A percentile compares a stretch with the other conserved stretches of the same genome.
Evolutionary conservation across 2,329 filamentous ascomycete species (phyloP).

Genomic region (Dothideomycetes sp.): DNA sequence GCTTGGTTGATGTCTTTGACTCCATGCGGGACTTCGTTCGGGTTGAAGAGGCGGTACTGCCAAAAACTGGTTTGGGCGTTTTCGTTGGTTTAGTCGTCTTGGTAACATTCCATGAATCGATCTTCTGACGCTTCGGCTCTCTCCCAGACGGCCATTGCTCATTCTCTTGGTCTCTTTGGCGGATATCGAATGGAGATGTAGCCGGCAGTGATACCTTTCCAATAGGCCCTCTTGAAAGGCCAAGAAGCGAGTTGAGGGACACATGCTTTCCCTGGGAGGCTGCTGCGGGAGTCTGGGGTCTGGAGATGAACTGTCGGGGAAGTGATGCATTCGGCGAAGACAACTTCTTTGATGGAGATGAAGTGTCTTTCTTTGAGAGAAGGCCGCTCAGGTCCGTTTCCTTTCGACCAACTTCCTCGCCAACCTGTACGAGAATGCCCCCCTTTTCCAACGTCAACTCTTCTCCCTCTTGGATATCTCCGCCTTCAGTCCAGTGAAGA

Average conservation of each 20-base stretch:
- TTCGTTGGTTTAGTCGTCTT: slow-evolving; percentile 9
- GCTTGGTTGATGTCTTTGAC: not conserved
- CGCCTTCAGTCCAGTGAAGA: slow-evolving; percentile 63
- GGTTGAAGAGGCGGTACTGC: not conserved
- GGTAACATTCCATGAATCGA: slow-evolving; percentile 14
- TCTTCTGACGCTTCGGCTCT: slow-evolving; percentile 28
- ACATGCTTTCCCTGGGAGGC: slow-evolving; percentile 40
- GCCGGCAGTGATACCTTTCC: slow-evolving; percentile 47
- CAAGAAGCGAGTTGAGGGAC: slow-evolving; percentile 53
- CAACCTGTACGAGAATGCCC: slow-evolving; percentile 67
- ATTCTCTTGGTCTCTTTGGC: slow-evolving; percentile 24
- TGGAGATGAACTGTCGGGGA: slow-evolving; percentile 26
- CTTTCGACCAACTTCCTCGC: slow-evolving; percentile 58
- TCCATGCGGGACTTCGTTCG: not conserved
- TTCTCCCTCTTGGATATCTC: slow-evolving; percentile 66
- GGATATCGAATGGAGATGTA: slow-evolving; percentile 56
- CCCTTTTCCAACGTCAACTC: slow-evolving; percentile 70
- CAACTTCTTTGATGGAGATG: slow-evolving; percentile 8
- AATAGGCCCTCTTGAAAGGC: slow-evolving; percentile 51
- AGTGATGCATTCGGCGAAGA: slow-evolving; percentile 13
- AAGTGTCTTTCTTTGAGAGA: slow-evolving; percentile 54
- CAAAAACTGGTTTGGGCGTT: not conserved
- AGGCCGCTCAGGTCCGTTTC: slow-evolving; percentile 71
- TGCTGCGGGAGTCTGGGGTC: slow-evolving; percentile 18
- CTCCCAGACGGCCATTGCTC: slow-evolving; percentile 21